A percentile compares a stretch with the other conserved stretches of the same genome.
Evolutionary conservation across 371 early-diverging fungal species (phyloP).

Genomic region (Umbelopsis sp.): DNA sequence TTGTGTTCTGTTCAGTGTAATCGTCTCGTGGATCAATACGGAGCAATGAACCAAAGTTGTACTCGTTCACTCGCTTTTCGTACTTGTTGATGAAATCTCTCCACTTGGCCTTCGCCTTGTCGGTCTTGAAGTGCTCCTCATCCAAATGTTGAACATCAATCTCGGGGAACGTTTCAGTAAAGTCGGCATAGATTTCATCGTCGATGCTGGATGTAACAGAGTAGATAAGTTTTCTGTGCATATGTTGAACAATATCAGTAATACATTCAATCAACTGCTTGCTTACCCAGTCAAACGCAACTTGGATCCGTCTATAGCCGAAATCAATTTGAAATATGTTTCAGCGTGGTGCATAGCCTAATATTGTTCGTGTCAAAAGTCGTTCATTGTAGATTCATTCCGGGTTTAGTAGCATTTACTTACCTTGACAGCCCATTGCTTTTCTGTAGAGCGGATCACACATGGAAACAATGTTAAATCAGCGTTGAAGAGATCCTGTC

Average conservation of each 20-base stretch:
- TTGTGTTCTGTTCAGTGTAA: constrained; percentile 82
- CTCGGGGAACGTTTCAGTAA: constrained; percentile 75
- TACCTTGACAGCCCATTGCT: constrained; percentile 92
- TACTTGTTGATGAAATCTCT: constrained; percentile 82
- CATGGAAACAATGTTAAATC: background rate
- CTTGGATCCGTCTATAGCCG: constrained; percentile 64
- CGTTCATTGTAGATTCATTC: background rate
- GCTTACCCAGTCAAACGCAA: constrained; percentile 79
- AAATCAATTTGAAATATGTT: constrained; percentile 84
- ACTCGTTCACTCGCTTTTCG: constrained; percentile 85
- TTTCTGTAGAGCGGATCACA: constrained; percentile 53
- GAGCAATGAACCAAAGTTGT: constrained; percentile 90
- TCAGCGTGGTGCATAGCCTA: constrained; percentile 92
- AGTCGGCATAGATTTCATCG: constrained; percentile 81
- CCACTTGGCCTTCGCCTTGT: constrained; percentile 87
- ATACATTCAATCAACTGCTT: background rate
- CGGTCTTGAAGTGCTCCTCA: constrained; percentile 78
- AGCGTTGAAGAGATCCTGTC: too few relatives aligned
- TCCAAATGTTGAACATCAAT: constrained; percentile 64
- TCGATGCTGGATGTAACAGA: constrained; percentile 60
- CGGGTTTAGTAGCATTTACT: background rate
- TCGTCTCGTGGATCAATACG: constrained; percentile 76
- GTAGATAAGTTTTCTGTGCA: background rate
- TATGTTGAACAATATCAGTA: too few relatives aligned
- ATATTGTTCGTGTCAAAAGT: background rate